These are phyloP conservation scores for Beauveria australis DNA, from an alignment of 2,329 filamentous ascomycete species.

Conservation along the genomic window DNA sequence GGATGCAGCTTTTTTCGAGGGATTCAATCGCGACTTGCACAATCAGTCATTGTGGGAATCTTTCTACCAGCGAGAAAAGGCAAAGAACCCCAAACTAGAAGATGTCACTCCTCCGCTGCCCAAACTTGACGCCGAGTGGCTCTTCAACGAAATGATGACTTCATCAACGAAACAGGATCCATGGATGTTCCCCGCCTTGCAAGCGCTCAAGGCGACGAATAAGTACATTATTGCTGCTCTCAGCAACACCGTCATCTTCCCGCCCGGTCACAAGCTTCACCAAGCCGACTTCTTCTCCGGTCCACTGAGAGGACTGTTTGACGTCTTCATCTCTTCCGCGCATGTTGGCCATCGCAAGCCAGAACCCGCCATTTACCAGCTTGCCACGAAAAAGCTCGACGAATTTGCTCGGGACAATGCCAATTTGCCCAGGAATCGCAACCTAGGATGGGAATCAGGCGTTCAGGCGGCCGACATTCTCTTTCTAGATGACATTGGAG, in stretches of 20 bases:
- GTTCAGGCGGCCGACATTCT: conserved; percentile 61
- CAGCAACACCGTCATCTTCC: conserved; percentile 86
- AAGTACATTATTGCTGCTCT: conserved; percentile 71
- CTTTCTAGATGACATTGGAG: conserved; percentile 90
- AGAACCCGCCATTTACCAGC: conserved; percentile 69
- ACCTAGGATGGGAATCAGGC: conserved; percentile 36
- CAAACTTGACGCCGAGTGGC: conserved; percentile 62
- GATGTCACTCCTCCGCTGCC: conserved; percentile 54
- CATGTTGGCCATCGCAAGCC: conserved; percentile 86
- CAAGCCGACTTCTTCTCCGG: conserved; percentile 39
- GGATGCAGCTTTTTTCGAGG: conserved; percentile 64
- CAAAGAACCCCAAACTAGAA: conserved; percentile 32
- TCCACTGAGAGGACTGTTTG: conserved; percentile 62
- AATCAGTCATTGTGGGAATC: conserved; percentile 58
- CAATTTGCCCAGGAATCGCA: conserved; percentile 26
- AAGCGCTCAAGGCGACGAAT: conserved; percentile 55
- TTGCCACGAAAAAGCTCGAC: conserved; percentile 60
- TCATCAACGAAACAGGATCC: conserved; percentile 64
- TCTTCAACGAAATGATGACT: conserved; percentile 92
- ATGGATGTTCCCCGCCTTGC: conserved; percentile 78
- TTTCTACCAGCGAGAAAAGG: conserved; percentile 45
- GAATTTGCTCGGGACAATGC: conserved; percentile 49
- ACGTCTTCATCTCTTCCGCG: conserved; percentile 80
- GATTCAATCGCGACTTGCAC: conserved; percentile 68
- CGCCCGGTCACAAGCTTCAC: conserved; percentile 61